Evolutionary conservation across 257 asterid genomes (phyloP).

Genomic region (Solanum chaucha): DNA sequence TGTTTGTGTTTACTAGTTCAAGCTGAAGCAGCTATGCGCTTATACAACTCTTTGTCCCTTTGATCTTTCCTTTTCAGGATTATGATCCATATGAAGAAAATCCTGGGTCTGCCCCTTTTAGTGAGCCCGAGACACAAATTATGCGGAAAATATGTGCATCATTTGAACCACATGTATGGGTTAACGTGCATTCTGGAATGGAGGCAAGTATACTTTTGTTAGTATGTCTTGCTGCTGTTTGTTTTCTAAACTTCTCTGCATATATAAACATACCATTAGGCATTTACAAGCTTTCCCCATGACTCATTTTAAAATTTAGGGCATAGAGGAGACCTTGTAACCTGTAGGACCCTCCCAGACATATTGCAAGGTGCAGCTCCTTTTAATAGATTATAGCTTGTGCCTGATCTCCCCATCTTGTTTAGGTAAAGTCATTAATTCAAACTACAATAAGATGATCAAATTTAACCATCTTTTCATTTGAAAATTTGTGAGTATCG

Average conservation of each 20-base stretch:
- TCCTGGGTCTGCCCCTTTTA: slow-evolving; percentile 87
- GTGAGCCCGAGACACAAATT: slow-evolving; percentile 93
- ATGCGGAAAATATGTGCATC: slow-evolving; percentile 74
- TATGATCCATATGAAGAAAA: slow-evolving; percentile 95
- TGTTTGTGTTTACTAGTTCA: background rate
- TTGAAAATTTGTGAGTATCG: background rate
- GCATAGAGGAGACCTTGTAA: background rate
- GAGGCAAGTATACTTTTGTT: slow-evolving; percentile 44
- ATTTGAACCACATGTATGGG: slow-evolving; percentile 98
- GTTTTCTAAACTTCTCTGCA: background rate
- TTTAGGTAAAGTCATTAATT: background rate
- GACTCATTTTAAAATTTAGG: background rate
- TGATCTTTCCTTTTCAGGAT: slow-evolving; percentile 39
- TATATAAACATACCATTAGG: background rate
- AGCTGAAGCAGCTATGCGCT: slow-evolving; percentile 1
- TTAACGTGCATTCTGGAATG: slow-evolving; percentile 98
- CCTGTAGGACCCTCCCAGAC: background rate
- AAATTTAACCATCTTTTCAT: background rate
- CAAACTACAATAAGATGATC: background rate
- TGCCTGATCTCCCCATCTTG: background rate
- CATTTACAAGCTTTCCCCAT: background rate
- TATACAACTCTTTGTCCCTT: slow-evolving; percentile 5
- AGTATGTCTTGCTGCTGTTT: slow-evolving; percentile 6
- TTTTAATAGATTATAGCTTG: background rate
- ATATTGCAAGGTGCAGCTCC: background rate